Conservation (phyloP, 805 yeast species). For the Candida pseudoglaebosa region DNA sequence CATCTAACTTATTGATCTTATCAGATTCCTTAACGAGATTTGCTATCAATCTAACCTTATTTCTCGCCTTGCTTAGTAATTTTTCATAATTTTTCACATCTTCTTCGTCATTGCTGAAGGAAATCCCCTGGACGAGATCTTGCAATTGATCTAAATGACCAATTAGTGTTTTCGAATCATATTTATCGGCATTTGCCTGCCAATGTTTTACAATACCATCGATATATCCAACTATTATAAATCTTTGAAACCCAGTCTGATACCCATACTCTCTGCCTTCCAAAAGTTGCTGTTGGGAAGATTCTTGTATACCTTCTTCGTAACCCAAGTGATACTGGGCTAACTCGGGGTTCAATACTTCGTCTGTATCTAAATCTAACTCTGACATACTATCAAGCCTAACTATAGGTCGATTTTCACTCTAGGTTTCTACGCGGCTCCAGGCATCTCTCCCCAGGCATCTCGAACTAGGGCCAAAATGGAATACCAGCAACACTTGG, state of each 20-base stretch:
- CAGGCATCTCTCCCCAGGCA: too few relatives aligned
- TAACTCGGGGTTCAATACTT: conserved; percentile 56
- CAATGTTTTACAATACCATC: conserved; percentile 45
- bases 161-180: conserved; percentile 15
- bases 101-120: conserved; percentile 43
- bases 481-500: too few relatives aligned
- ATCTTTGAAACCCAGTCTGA: conserved; percentile 73
- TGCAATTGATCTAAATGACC: conserved; percentile 27
- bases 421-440: too few relatives aligned
- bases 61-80: conserved; percentile 50
- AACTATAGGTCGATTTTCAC: too few relatives aligned
- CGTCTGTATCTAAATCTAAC: conserved; percentile 40
- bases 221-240: conserved; percentile 65
- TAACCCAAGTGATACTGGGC: conserved; percentile 64
- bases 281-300: conserved; percentile 51
- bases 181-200: conserved; percentile 18
- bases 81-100: conserved; percentile 56
- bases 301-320: conserved; percentile 63
- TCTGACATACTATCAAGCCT: too few relatives aligned
- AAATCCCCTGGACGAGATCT: conserved; percentile 21
- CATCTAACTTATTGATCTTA: conserved; percentile 29
- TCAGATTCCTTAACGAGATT: conserved; percentile 25
- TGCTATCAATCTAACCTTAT: conserved; percentile 55
- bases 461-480: too few relatives aligned
- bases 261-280: conserved; percentile 87